phyloP scores from a whole-genome alignment of 192 early-diverging fungal species.

The Allomyces macrogynus region DNA sequence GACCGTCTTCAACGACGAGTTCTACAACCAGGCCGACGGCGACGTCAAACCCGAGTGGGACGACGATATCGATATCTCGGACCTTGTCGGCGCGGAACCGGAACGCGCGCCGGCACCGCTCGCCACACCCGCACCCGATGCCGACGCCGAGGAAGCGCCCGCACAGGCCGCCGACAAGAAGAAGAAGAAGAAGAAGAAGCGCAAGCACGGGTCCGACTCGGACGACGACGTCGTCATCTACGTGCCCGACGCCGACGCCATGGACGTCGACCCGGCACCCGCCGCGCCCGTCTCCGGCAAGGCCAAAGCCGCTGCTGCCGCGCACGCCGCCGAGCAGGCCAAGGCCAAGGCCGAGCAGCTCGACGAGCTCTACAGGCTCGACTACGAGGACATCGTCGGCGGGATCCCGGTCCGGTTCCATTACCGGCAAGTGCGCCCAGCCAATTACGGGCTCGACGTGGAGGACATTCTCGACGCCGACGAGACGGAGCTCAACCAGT shows the following conservation, averaged over 20 bases:
- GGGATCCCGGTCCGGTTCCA: slow-evolving; percentile 77
- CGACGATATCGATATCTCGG: slow-evolving; percentile 61
- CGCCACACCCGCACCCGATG: background rate
- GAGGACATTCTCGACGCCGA: slow-evolving; percentile 81
- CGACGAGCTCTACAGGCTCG: slow-evolving; percentile 78
- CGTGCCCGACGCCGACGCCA: background rate
- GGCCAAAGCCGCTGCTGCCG: slow-evolving; percentile 6
- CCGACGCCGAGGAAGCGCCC: slow-evolving; percentile 2
- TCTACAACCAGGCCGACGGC: slow-evolving; percentile 23
- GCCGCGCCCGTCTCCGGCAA: slow-evolving; percentile 1
- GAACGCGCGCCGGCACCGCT: slow-evolving; percentile 5
- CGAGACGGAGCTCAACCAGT: slow-evolving; percentile 65
- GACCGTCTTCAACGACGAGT: slow-evolving; percentile 49
- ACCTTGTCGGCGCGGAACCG: slow-evolving; percentile 18
- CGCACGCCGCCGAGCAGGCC: slow-evolving; percentile 14
- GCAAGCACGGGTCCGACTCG: background rate
- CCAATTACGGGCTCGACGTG: slow-evolving; percentile 54
- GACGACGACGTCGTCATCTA: background rate
- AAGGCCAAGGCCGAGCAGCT: slow-evolving; percentile 41
- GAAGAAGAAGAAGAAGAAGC: slow-evolving; percentile 17
- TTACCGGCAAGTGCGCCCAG: slow-evolving; percentile 63
- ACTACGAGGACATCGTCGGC: slow-evolving; percentile 73
- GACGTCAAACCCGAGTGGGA: slow-evolving; percentile 71
- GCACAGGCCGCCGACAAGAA: slow-evolving; percentile 9
- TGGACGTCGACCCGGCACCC: background rate